These are phyloP conservation scores for Xylariales sp. DNA, from an alignment of 2,329 filamentous ascomycete genomes.

Conservation along the genomic window DNA sequence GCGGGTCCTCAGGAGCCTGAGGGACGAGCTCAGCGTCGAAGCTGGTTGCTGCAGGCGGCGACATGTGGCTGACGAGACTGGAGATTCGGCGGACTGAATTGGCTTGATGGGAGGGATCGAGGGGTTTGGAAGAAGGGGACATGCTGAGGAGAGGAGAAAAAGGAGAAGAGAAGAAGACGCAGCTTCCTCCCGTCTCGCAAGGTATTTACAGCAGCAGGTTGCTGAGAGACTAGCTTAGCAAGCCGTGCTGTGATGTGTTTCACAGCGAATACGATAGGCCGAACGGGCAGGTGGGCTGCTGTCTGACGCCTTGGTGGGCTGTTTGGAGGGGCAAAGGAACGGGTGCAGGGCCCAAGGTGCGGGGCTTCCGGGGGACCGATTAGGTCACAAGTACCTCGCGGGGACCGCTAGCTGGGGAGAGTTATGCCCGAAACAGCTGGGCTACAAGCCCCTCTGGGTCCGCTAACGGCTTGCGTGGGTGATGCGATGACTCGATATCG, in stretches of 20 bases:
- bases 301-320: not conserved
- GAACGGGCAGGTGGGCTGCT: slow-evolving; percentile 6
- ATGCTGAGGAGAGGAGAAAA: slow-evolving; percentile 18
- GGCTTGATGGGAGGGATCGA: slow-evolving; percentile 40
- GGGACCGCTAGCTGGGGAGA: too few relatives aligned
- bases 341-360: not conserved
- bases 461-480: too few relatives aligned
- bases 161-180: not conserved
- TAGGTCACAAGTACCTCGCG: too few relatives aligned
- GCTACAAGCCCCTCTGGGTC: too few relatives aligned
- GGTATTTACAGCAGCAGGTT: too few relatives aligned
- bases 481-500: too few relatives aligned
- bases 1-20: slow-evolving; percentile 87
- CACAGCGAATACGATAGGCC: not conserved
- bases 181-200: too few relatives aligned
- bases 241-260: slow-evolving; percentile 1
- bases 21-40: slow-evolving; percentile 77
- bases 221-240: too few relatives aligned
- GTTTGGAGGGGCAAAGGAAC: not conserved
- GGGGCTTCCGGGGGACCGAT: too few relatives aligned
- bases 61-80: slow-evolving; percentile 68
- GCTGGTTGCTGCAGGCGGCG: slow-evolving; percentile 55
- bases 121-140: slow-evolving; percentile 22
- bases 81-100: slow-evolving; percentile 47
- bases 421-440: too few relatives aligned